phyloP scores from a whole-genome alignment of 352 stramenopile species.

The Globisporangium lucens region DNA sequence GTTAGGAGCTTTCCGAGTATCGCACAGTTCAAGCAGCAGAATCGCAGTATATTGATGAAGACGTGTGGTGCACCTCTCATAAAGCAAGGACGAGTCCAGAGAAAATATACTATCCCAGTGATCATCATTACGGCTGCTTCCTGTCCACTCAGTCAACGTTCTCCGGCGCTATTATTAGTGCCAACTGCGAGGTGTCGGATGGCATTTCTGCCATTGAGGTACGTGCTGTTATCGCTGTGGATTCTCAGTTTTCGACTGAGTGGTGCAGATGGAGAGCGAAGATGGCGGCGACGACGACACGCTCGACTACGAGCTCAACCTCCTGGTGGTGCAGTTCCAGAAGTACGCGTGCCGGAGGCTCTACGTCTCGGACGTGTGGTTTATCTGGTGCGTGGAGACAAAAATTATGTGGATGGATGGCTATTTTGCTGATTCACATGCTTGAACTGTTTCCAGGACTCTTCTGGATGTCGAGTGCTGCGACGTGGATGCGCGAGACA shows the following conservation, averaged over 20 bases:
- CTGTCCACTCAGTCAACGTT: background rate
- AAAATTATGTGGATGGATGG: background rate
- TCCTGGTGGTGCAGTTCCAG: conserved; percentile 63
- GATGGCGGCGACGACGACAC: conserved; percentile 10
- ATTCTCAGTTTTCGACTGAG: no score
- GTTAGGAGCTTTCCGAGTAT: background rate
- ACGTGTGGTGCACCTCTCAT: background rate
- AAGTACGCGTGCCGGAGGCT: conserved; percentile 34
- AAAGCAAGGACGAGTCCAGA: background rate
- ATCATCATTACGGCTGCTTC: background rate
- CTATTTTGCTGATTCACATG: background rate
- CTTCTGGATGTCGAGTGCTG: conserved; percentile 45
- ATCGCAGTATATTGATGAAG: background rate
- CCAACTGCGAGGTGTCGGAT: background rate
- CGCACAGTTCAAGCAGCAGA: background rate
- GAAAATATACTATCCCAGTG: conserved; percentile 3
- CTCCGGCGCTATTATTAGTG: background rate
- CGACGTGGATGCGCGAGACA: conserved; percentile 50
- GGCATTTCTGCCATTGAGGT: background rate
- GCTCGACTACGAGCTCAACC: conserved; percentile 39
- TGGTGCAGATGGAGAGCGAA: background rate
- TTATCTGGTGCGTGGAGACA: conserved; percentile 36
- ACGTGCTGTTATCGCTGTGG: background rate
- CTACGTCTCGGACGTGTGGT: conserved; percentile 37
- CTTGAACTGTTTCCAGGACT: conserved; percentile 22